A percentile compares a stretch with the other conserved stretches of the same genome.
Evolutionary conservation across 1,139 yeast species (phyloP).

Genomic region (Wickerhamomyces sp.): DNA sequence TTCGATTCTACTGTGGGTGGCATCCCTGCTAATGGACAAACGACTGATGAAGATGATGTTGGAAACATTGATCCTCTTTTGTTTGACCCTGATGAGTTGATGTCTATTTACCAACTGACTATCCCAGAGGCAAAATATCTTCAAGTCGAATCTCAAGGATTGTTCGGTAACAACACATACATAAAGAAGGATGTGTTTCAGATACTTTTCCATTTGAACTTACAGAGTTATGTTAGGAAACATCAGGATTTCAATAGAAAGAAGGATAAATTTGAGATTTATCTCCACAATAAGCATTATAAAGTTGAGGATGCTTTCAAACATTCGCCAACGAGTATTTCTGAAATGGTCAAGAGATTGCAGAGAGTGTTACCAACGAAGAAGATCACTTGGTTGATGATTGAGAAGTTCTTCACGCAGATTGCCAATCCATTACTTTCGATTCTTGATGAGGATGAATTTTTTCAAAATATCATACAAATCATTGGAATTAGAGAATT

Average conservation of each 20-base stretch:
- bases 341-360: conserved; percentile 13
- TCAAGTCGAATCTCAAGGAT: conserved; percentile 14
- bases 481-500: conserved; percentile 15
- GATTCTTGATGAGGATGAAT: conserved; percentile 10
- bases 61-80: conserved; percentile 21
- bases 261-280: conserved; percentile 11
- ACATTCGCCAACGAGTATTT: conserved; percentile 12
- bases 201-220: conserved; percentile 11
- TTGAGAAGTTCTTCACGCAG: conserved; percentile 16
- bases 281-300: conserved; percentile 13
- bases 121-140: conserved; percentile 12
- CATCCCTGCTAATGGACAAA: neutral
- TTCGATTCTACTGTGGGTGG: neutral
- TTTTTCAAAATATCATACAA: conserved; percentile 3
- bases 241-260: neutral
- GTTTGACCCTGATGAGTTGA: conserved; percentile 16
- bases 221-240: conserved; percentile 8
- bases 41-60: conserved; percentile 3
- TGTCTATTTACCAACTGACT: conserved; percentile 10
- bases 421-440: conserved; percentile 14
- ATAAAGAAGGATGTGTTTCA: conserved; percentile 17
- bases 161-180: conserved; percentile 14
- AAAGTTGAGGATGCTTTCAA: conserved; percentile 14
- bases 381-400: conserved; percentile 16
- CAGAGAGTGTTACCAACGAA: conserved; percentile 15